Evolutionary conservation across 345 rosid genomes (phyloP), one percentile per base, ranked within the genome.

Genomic region (Rhizophora mangle): DNA sequence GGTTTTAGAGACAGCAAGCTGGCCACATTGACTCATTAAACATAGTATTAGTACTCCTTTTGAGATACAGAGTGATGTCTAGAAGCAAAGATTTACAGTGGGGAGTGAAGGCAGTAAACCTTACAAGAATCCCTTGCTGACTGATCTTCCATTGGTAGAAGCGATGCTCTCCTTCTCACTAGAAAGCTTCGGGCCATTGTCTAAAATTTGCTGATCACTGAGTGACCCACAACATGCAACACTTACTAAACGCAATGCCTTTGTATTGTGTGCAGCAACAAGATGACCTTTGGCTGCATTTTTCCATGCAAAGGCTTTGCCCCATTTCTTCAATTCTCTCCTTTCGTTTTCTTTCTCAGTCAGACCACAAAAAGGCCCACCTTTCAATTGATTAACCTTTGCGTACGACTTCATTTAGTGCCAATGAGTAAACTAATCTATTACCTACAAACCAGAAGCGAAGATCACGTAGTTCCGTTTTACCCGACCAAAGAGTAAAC

Each of bases 171-270:
- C 69, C 34, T 27, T 67, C 53, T 53, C 51, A 46, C 37, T 20
- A 11, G 78, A 52, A 34, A 74, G 36, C 54, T 31, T 60, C 47
- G 55, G n/a, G 18, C 49, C 26, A 63, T 63, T 59, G 29, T 74
- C 78, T 31, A 78, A 57, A 70, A 60, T 64, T 64, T 55, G 59
- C 31, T 69, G 70, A 68, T 55, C 49, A 63, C 58, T 56, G 58
- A 75, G 57, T 15, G 74, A 64, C 20, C 63, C 77, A 51, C 74
- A 65, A 69, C 82, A 72, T 52, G 70, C 58, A 68, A 47, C 74
- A 65, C 39, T 49, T 43, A 65, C 65, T 36, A 43, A 56, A 21
- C 69, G 70, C 58, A 30, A 7, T 30, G 61, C 58, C 26, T 47
- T 30, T 11, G 29, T 24, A n/a, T 57, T 70, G 34, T 27, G 52